Percentiles rank a stretch among this genome's conserved stretches.
These are phyloP conservation scores for Coemansia sp. DNA, from an alignment of 192 early-diverging fungal genomes.

Conservation along the genomic window DNA sequence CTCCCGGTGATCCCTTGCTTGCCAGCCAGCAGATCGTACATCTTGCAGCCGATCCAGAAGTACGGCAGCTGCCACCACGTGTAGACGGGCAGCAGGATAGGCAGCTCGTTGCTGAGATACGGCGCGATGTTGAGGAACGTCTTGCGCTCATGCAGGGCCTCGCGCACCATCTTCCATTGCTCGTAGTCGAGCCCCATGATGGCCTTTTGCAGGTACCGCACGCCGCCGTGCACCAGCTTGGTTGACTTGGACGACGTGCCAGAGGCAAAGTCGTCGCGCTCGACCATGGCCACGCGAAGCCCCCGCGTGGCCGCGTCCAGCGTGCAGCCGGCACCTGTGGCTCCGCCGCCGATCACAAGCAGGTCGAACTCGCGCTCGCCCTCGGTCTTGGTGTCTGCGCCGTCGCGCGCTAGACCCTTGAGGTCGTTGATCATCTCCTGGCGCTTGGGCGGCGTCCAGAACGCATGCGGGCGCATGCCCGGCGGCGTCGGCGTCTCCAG, in stretches of 20 bases:
- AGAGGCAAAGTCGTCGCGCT: slow-evolving; percentile 91
- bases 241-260: slow-evolving; percentile 91
- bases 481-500: slow-evolving; percentile 35
- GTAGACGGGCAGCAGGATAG: slow-evolving; percentile 94
- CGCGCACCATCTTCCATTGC: slow-evolving; percentile 92
- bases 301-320: slow-evolving; percentile 93
- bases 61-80: slow-evolving; percentile 97
- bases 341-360: slow-evolving; percentile 90
- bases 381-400: slow-evolving; percentile 39
- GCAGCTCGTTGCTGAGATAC: slow-evolving; percentile 85
- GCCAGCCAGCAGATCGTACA: slow-evolving; percentile 87
- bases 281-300: slow-evolving; percentile 88
- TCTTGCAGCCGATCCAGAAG: slow-evolving; percentile 92
- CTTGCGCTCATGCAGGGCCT: slow-evolving; percentile 93
- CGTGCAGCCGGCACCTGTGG: slow-evolving; percentile 88
- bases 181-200: slow-evolving; percentile 91
- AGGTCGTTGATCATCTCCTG: slow-evolving; percentile 69
- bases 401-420: slow-evolving; percentile 49
- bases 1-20: slow-evolving; percentile 72
- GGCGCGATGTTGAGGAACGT: slow-evolving; percentile 96
- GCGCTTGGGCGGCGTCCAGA: slow-evolving; percentile 74
- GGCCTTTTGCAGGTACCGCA: slow-evolving; percentile 95
- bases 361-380: slow-evolving; percentile 68
- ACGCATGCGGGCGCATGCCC: slow-evolving; percentile 57
- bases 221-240: slow-evolving; percentile 96